A percentile compares a stretch with the other conserved stretches of the same genome.
Evolutionary conservation across 139 green algal genomes (phyloP).

Genomic region (Coelastrella sp.): DNA sequence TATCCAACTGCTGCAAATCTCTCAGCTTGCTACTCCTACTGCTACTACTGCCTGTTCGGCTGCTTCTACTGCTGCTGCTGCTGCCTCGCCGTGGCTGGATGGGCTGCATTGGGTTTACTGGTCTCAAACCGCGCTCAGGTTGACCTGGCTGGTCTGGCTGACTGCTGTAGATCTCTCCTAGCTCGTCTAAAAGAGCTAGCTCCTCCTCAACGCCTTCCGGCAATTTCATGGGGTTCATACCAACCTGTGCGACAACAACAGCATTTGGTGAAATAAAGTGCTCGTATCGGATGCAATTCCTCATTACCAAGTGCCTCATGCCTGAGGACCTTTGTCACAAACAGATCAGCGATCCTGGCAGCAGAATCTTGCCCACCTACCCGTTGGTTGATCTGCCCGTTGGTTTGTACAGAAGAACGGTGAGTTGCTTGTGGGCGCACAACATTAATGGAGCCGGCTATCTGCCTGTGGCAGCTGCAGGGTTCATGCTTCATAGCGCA

Average conservation of each 20-base stretch:
- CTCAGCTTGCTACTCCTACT: neutral
- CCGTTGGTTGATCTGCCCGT: too few species aligned
- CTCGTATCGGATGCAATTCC: too few species aligned
- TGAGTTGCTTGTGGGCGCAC: too few species aligned
- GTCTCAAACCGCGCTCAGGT: neutral
- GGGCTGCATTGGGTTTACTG: conserved; percentile 9
- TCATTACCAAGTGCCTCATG: too few species aligned
- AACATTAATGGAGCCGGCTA: too few species aligned
- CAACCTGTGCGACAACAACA: conserved; percentile 45
- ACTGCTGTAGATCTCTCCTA: conserved; percentile 34
- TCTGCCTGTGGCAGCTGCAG: too few species aligned
- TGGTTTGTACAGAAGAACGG: too few species aligned
- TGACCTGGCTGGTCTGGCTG: conserved; percentile 3
- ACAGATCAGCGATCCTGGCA: too few species aligned
- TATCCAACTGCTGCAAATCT: conserved; percentile 4
- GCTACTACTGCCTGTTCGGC: neutral
- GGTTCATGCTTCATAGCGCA: too few species aligned
- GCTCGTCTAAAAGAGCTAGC: conserved; percentile 63
- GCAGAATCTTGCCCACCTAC: too few species aligned
- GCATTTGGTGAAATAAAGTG: too few species aligned
- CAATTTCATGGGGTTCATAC: conserved; percentile 70
- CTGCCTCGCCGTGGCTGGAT: neutral
- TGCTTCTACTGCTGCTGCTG: conserved; percentile 30
- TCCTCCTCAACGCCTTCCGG: conserved; percentile 68
- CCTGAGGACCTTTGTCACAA: too few species aligned